Conservation (phyloP, 1,284 basidiomycete genomes). For the Trichosporon inkin region DNA sequence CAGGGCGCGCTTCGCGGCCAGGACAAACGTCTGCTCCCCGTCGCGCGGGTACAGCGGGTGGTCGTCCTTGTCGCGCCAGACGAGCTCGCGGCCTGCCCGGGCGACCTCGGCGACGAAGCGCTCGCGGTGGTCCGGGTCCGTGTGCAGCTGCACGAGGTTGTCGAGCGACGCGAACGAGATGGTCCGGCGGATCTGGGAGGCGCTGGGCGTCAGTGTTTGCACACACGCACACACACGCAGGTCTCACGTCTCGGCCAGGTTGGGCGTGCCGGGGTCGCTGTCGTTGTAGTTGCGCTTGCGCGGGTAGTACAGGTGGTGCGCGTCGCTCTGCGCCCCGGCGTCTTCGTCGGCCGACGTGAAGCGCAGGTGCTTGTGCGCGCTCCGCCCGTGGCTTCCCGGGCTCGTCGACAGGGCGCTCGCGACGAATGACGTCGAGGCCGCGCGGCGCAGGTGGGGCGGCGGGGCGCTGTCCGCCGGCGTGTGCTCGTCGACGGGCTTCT, state of each 20-base stretch:
- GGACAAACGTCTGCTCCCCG: constrained; percentile 65
- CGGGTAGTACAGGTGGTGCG: constrained; percentile 5
- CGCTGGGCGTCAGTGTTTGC: constrained; percentile 26
- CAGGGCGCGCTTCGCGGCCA: constrained; percentile 68
- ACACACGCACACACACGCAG: neutral
- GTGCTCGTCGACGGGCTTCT: neutral
- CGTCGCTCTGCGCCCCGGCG: neutral
- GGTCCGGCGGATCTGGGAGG: constrained; percentile 49
- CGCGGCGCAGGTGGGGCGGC: constrained; percentile 10
- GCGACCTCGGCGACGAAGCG: constrained; percentile 35
- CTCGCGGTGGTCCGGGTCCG: constrained; percentile 34
- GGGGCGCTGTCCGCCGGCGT: neutral
- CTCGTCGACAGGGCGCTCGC: neutral
- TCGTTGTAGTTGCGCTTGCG: neutral
- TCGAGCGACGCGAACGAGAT: constrained; percentile 50
- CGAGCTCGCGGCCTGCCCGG: constrained; percentile 51
- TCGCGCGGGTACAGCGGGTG: constrained; percentile 65
- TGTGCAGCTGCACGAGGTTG: constrained; percentile 37
- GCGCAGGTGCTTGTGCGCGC: constrained; percentile 18
- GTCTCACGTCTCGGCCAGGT: constrained; percentile 47
- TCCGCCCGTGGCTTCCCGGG: neutral
- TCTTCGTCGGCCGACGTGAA: constrained; percentile 14
- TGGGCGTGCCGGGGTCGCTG: constrained; percentile 48
- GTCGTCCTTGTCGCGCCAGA: constrained; percentile 80
- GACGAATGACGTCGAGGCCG: constrained; percentile 3